Evolutionary conservation across 352 stramenopile species (phyloP).

Genomic region (Pythium dissimile): DNA sequence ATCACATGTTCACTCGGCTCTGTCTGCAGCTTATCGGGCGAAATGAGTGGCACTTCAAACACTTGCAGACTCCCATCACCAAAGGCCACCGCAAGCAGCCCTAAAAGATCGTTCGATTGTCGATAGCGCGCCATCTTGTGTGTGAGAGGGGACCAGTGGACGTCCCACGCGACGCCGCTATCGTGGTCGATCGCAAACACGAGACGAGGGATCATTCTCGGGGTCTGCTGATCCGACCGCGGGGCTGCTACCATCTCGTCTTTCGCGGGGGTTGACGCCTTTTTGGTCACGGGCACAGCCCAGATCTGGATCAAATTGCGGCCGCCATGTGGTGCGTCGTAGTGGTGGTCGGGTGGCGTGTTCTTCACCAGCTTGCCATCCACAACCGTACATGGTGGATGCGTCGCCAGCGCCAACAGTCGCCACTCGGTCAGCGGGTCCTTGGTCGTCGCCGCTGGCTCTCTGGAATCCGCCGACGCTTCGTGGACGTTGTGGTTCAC

Average conservation of each 20-base stretch:
- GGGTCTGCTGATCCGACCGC: not conserved
- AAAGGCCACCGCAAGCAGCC: slow-evolving; percentile 70
- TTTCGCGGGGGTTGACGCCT: not conserved
- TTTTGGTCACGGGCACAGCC: slow-evolving; percentile 45
- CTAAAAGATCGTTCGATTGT: slow-evolving; percentile 32
- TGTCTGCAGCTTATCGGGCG: slow-evolving; percentile 30
- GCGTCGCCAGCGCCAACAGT: slow-evolving; percentile 58
- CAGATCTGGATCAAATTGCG: slow-evolving; percentile 77
- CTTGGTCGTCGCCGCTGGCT: slow-evolving; percentile 6
- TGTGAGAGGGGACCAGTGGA: slow-evolving; percentile 70
- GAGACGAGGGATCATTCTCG: slow-evolving; percentile 35
- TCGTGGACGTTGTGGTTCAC: slow-evolving; percentile 15
- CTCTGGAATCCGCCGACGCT: not conserved
- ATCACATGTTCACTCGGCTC: slow-evolving; percentile 26
- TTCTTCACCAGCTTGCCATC: slow-evolving; percentile 57
- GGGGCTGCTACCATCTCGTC: not conserved
- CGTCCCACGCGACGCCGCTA: slow-evolving; percentile 72
- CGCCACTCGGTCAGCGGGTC: slow-evolving; percentile 38
- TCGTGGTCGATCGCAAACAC: slow-evolving; percentile 78
- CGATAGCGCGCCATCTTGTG: slow-evolving; percentile 35
- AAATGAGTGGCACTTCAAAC: slow-evolving; percentile 55
- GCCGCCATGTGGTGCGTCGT: slow-evolving; percentile 44
- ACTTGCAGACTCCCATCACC: slow-evolving; percentile 69
- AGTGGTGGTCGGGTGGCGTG: slow-evolving; percentile 76
- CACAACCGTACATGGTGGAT: slow-evolving; percentile 62